Base-by-base conservation (phyloP, 2,329 filamentous ascomycete species). In the Verruconis gallopava region DNA sequence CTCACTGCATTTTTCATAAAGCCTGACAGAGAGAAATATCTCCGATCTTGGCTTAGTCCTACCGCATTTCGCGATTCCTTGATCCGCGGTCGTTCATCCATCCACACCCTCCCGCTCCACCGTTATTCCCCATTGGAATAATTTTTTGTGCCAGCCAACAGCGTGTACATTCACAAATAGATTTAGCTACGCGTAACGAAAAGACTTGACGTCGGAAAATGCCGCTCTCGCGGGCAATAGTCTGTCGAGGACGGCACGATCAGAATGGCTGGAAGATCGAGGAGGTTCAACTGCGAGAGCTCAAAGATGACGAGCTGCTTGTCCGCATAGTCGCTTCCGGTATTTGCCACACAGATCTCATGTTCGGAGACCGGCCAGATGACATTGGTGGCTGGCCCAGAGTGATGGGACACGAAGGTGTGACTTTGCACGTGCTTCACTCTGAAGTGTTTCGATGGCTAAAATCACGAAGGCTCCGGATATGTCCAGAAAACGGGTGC, bases 321-420 rank as follows among this genome's bases (percentile, higher is more conserved):
- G 64, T 75, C 3, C 66, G 71, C 33, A 67, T 75, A 44, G 58
- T 72, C 1, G 69, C 71, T 0, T 65, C 65, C 0, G 71, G 72
- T 0, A 64, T 75, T 38, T 75, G 72, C 34, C 72, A 75, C 45
- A 71, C 70, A 0, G 72, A 75, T 47, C 50, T 72, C 6, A 53
- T 66, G 20, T 63, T 70, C 40, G 68, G 64, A 2, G 58, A 62
- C 54, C 6, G 55, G 53, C 9, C 54, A 51, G 39, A 42, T 21
- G 17, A 42, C 21, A 18, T 44, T 34, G 42, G 42, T 5, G 42
- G 42, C 4, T 44, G 21, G 17, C 42, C 42, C 15, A 14, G 37
- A 14, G 37, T 44, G 12, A 39, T 44, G 36, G 42, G 42, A 3
- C 42, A 44, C 21, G 42, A 44, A 44, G 42, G 37, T 22, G 21